phyloP scores from a whole-genome alignment of 495 filamentous ascomycete species.

The Tuber melanosporum region DNA sequence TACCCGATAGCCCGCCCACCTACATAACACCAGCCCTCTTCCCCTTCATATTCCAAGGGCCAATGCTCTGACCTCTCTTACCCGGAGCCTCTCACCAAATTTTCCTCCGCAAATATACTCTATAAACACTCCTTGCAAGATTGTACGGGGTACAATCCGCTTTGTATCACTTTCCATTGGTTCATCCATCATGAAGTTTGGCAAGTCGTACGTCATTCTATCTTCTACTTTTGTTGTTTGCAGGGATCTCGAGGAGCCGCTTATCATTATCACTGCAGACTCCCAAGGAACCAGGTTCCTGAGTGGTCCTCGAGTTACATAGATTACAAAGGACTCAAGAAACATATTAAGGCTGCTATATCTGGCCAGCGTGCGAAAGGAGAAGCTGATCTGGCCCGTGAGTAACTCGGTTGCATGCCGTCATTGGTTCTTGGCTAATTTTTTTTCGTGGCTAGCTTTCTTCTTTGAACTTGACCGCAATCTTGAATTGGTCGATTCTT shows the following conservation, averaged over 20 bases:
- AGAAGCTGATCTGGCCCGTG: slow-evolving; percentile 71
- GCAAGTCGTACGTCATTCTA: slow-evolving; percentile 33
- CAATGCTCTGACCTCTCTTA: background rate
- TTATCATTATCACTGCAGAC: slow-evolving; percentile 47
- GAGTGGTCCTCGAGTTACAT: slow-evolving; percentile 93
- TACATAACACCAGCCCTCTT: background rate
- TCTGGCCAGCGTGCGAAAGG: slow-evolving; percentile 51
- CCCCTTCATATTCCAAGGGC: slow-evolving; percentile 4
- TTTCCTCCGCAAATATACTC: background rate
- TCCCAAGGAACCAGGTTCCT: slow-evolving; percentile 88
- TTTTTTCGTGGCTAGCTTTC: slow-evolving; percentile 59
- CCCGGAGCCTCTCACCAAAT: background rate
- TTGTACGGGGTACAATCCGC: background rate
- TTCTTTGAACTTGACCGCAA: slow-evolving; percentile 93
- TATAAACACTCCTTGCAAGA: background rate
- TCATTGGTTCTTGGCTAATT: slow-evolving; percentile 27
- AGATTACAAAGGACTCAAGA: slow-evolving; percentile 93
- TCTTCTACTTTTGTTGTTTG: background rate
- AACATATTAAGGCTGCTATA: slow-evolving; percentile 74
- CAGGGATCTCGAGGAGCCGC: slow-evolving; percentile 18
- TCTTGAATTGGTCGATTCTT: slow-evolving; percentile 86
- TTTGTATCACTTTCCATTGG: background rate
- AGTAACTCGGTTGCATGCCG: slow-evolving; percentile 32
- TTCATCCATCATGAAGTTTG: slow-evolving; percentile 27
- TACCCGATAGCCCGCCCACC: background rate